Evolutionary conservation across 257 asterid genomes (phyloP).

Genomic region (Verbena officinalis): DNA sequence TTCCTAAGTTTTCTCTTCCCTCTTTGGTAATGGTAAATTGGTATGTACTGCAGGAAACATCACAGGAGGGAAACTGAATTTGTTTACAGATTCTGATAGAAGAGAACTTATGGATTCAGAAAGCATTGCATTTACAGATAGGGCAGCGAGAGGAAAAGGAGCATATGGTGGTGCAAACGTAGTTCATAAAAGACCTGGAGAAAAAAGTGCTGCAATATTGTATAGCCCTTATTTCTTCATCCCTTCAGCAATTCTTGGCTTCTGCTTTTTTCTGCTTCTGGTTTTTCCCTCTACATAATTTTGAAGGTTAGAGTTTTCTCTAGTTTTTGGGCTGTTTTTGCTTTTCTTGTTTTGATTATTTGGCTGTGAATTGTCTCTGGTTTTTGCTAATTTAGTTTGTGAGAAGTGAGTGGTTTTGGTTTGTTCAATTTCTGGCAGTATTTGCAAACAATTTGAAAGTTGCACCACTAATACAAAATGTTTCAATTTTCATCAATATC

Average conservation of each 20-base stretch:
- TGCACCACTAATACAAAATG: no score
- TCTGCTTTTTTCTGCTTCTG: constrained; percentile 29
- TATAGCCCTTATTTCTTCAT: constrained; percentile 13
- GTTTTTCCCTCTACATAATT: constrained; percentile 22
- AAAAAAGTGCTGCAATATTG: constrained; percentile 24
- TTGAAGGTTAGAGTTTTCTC: neutral
- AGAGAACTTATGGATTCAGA: constrained; percentile 19
- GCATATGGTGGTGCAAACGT: constrained; percentile 49
- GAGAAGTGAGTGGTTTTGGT: neutral
- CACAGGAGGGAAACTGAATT: neutral
- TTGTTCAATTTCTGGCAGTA: neutral
- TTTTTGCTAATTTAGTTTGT: neutral
- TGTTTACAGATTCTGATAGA: constrained; percentile 14
- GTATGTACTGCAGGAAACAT: constrained; percentile 9
- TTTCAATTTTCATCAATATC: constrained; percentile 22
- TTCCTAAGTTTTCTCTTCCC: neutral
- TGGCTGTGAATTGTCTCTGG: constrained; percentile 2
- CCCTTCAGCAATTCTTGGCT: constrained; percentile 26
- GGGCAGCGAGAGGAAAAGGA: constrained; percentile 44
- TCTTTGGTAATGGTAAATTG: no score
- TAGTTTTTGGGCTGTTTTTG: no score
- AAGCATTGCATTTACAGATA: constrained; percentile 10
- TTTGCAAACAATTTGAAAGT: no score
- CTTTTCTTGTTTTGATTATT: neutral
- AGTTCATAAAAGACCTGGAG: constrained; percentile 36